Conservation (phyloP, 148 eudicot species). For the Dysphania ambrosioides region DNA sequence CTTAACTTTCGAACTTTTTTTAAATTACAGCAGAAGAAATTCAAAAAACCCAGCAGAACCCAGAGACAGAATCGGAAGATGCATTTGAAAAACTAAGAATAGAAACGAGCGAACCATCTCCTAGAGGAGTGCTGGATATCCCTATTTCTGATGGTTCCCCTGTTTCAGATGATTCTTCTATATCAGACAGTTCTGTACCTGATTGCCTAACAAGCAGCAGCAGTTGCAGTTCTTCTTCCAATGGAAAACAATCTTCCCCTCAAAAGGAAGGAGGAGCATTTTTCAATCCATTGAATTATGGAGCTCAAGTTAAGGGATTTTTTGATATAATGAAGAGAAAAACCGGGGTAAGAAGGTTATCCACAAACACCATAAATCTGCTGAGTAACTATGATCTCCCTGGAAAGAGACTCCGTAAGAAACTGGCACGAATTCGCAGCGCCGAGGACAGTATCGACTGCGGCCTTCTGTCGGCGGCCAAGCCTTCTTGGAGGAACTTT, state of each 20-base stretch:
- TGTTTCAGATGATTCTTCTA: no score
- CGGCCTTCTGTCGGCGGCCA: conserved; percentile 36
- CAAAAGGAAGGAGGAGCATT: neutral
- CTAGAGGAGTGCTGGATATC: conserved; percentile 71
- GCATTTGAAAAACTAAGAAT: conserved; percentile 13
- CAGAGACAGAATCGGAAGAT: conserved; percentile 20
- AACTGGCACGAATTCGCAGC: conserved; percentile 41
- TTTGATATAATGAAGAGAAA: conserved; percentile 47
- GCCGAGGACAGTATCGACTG: conserved; percentile 43
- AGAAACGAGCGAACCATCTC: conserved; percentile 43
- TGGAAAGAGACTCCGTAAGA: conserved; percentile 43
- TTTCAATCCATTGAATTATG: conserved; percentile 15
- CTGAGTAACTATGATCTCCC: conserved; percentile 41
- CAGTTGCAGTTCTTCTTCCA: conserved; percentile 23
- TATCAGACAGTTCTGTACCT: no score
- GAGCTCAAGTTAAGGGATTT: conserved; percentile 47
- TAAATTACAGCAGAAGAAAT: conserved; percentile 6
- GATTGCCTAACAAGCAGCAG: conserved; percentile 32
- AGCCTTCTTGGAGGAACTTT: conserved; percentile 83
- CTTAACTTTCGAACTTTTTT: neutral
- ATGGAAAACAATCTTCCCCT: conserved; percentile 25
- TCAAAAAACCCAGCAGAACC: conserved; percentile 28
- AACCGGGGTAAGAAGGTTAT: conserved; percentile 39
- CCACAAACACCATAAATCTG: conserved; percentile 50
- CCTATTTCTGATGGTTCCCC: conserved; percentile 31